Conservation (phyloP, 768 basidiomycete genomes). For the Rhizopogon sp. region DNA sequence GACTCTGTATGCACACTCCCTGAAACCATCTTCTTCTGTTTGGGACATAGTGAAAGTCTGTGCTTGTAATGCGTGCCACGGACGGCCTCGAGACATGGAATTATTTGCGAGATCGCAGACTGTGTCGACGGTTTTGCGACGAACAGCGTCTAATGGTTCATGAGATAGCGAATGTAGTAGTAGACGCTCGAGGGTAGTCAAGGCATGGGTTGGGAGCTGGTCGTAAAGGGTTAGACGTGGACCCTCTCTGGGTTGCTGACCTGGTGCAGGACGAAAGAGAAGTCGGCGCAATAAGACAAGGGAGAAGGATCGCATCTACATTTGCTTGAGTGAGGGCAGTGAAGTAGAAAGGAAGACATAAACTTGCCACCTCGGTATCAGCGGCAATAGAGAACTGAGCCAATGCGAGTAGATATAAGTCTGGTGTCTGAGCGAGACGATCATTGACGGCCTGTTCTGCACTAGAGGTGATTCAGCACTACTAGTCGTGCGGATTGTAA, state of each 20-base stretch:
- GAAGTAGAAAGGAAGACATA: background rate
- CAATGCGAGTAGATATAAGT: slow-evolving; percentile 73
- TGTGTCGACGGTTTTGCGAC: slow-evolving; percentile 70
- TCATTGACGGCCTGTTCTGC: slow-evolving; percentile 83
- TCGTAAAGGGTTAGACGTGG: slow-evolving; percentile 68
- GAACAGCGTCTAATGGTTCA: slow-evolving; percentile 53
- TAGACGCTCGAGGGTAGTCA: slow-evolving; percentile 65
- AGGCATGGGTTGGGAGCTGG: slow-evolving; percentile 60
- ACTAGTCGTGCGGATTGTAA: background rate
- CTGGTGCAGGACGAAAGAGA: slow-evolving; percentile 57
- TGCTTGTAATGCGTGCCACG: slow-evolving; percentile 78
- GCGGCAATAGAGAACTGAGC: slow-evolving; percentile 75
- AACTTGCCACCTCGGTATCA: slow-evolving; percentile 74
- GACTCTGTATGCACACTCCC: slow-evolving; percentile 65
- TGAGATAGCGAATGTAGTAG: slow-evolving; percentile 65
- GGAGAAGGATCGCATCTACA: slow-evolving; percentile 81
- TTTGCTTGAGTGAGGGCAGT: slow-evolving; percentile 10
- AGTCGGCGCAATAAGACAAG: slow-evolving; percentile 76
- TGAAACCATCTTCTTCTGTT: slow-evolving; percentile 26
- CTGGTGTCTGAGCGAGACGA: slow-evolving; percentile 69
- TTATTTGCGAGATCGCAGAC: slow-evolving; percentile 73
- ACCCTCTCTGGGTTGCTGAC: slow-evolving; percentile 25
- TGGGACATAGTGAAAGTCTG: slow-evolving; percentile 63
- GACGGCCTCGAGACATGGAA: slow-evolving; percentile 67
- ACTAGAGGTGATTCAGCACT: slow-evolving; percentile 29